Base-by-base conservation (phyloP, 2,329 filamentous ascomycete species). In the Pseudogymnoascus sp. region DNA sequence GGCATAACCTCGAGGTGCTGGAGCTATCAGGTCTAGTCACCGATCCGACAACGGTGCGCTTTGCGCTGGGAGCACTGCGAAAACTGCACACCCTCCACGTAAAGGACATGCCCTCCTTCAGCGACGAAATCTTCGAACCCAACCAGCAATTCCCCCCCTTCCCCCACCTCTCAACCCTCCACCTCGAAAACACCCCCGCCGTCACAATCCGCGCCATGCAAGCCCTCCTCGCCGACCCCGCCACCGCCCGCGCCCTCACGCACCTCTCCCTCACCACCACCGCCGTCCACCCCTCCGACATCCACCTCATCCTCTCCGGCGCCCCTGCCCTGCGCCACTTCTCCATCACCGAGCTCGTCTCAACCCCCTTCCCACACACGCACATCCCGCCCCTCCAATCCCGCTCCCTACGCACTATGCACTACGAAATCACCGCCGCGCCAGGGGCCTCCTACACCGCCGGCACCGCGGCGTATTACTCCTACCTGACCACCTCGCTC, bases 401-500 rank as follows among this genome's bases (percentile, higher is more conserved):
- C 2, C 79, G 77, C 62, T 87, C 86, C 14, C 82, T 97, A 18
- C 78, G 81, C 68, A 88, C 85, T 2, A 78, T 97, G 12, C 88
- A 93, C 69, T 97, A 87, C 73, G 93, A 97, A 75, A 90, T 97
- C 72, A 88, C 85, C 10, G 81, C 85, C 2, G 79, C 79, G 8
- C 77, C 83, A 0, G 74, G 79, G 3, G 77, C 83, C 0, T 83
- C 85, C 21, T 88, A 85, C 65, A 66, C 80, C 7, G 79, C 76
- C 66, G 77, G 82, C 23, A 82, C 82, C 0, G 75, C 79, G 8
- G 82, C 82, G 16, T 96, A 96, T 77, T 96, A 97, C 75, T 84
- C 85, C 66, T 96, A 96, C 75, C 84, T 97, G 18, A 87, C 91
- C 26, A 84, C 84, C n/a, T 96, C 91, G 0, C 83, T 97, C 34